phyloP scores from a whole-genome alignment of 176 grass and related monocot genomes.

The Zea luxurians region DNA sequence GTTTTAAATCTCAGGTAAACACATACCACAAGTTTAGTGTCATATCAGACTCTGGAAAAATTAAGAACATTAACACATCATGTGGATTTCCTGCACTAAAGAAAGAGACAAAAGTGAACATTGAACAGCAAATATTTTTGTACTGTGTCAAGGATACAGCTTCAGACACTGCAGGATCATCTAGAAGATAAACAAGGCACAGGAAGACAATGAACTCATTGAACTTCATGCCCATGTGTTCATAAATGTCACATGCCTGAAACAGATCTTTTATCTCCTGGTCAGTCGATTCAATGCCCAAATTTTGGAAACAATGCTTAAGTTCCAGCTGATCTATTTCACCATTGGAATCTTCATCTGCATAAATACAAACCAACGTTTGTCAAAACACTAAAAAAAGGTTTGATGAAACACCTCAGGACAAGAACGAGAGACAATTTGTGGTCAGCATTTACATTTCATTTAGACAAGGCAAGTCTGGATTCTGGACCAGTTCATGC shows the following conservation, averaged over 20 bases:
- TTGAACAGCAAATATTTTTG: not conserved
- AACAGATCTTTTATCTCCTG: constrained; percentile 85
- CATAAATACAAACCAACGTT: not conserved
- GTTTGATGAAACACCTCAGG: not conserved
- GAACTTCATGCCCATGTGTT: constrained; percentile 93
- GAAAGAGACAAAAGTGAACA: not conserved
- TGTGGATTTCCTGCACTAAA: not conserved
- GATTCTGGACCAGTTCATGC: not conserved
- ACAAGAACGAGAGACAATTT: not conserved
- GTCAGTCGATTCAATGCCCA: constrained; percentile 70
- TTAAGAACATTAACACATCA: not conserved
- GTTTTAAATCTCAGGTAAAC: constrained; percentile 16
- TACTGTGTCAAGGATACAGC: constrained; percentile 74
- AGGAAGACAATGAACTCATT: constrained; percentile 98
- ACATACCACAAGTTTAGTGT: not conserved
- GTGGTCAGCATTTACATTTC: not conserved
- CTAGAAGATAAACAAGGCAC: constrained; percentile 98
- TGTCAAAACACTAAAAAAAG: not conserved
- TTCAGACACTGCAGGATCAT: constrained; percentile 72
- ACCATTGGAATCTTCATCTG: constrained; percentile 98
- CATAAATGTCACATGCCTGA: constrained; percentile 84
- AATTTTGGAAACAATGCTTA: constrained; percentile 83
- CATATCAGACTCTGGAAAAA: not conserved
- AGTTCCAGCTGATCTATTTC: constrained; percentile 90
- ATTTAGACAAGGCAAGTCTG: not conserved